A percentile compares a stretch with the other conserved stretches of the same genome.
phyloP scores from a whole-genome alignment of 352 stramenopile genomes.

The Thalassiosira hispida region DNA sequence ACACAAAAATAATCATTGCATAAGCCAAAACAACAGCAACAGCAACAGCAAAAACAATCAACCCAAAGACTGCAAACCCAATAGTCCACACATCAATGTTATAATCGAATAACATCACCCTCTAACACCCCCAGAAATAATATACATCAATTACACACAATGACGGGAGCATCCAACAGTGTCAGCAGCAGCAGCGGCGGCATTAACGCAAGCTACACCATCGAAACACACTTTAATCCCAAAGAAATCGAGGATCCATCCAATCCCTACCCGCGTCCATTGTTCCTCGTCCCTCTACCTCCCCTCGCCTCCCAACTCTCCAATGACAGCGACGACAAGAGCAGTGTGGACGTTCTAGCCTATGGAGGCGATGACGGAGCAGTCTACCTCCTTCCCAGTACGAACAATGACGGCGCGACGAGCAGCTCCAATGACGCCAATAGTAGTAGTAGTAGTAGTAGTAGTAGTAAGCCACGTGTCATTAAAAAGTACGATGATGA shows the following conservation, averaged over 20 bases:
- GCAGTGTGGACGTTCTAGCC: slow-evolving; percentile 9
- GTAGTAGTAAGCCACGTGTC: background rate
- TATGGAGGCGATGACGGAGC: slow-evolving; percentile 40
- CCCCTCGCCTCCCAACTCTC: background rate
- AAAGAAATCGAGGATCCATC: slow-evolving; percentile 7
- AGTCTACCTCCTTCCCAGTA: slow-evolving; percentile 12
- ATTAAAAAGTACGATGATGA: background rate
- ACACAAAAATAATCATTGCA: too few species aligned
- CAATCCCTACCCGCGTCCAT: slow-evolving; percentile 9
- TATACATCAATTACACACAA: too few species aligned
- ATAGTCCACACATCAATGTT: too few species aligned
- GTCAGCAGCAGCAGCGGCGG: too few species aligned
- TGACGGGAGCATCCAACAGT: too few species aligned
- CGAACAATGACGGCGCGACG: background rate
- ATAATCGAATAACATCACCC: too few species aligned
- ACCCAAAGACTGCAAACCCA: too few species aligned
- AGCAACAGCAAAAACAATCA: too few species aligned
- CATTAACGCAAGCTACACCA: too few species aligned
- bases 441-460: too few species aligned
- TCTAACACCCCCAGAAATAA: too few species aligned
- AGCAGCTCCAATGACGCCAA: background rate
- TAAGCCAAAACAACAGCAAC: too few species aligned
- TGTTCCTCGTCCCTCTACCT: slow-evolving; percentile 22
- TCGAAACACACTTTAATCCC: background rate
- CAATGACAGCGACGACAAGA: background rate